phyloP scores from a whole-genome alignment of 2,329 filamentous ascomycete species.

The Aspergillus vadensis region DNA sequence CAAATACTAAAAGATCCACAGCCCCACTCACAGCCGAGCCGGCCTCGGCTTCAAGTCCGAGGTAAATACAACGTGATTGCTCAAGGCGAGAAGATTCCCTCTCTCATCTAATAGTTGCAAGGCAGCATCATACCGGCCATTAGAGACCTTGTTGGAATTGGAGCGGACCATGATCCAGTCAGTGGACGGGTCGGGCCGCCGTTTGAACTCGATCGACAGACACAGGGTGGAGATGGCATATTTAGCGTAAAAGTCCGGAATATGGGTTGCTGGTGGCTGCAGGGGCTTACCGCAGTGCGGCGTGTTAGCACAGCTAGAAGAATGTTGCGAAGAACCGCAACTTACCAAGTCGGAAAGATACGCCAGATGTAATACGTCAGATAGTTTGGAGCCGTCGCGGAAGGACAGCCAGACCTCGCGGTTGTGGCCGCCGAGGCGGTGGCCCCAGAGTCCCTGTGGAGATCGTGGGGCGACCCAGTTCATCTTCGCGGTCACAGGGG shows the following conservation, averaged over 20 bases:
- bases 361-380: conserved; percentile 20
- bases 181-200: conserved; percentile 21
- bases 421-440: conserved; percentile 25
- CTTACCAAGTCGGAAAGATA: conserved; percentile 25
- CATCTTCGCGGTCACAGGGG: conserved; percentile 24
- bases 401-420: conserved; percentile 28
- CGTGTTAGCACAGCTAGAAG: too few relatives aligned
- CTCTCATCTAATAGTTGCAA: conserved; percentile 21
- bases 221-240: conserved; percentile 26
- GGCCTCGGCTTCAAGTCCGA: conserved; percentile 12
- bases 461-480: conserved; percentile 24
- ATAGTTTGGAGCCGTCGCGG: conserved; percentile 22
- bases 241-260: conserved; percentile 20
- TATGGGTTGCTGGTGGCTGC: conserved; percentile 26
- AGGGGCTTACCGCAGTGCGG: conserved; percentile 18
- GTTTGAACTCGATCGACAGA: conserved; percentile 28
- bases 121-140: conserved; percentile 25
- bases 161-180: conserved; percentile 25
- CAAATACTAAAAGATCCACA: neutral
- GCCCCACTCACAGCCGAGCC: neutral
- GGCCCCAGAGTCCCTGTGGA: conserved; percentile 25
- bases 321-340: neutral
- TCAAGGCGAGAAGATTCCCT: conserved; percentile 22
- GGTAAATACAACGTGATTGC: conserved; percentile 25
- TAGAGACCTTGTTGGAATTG: conserved; percentile 19